These are phyloP conservation scores for Neurospora sp. DNA, from an alignment of 495 filamentous ascomycete species.

Conservation along the genomic window DNA sequence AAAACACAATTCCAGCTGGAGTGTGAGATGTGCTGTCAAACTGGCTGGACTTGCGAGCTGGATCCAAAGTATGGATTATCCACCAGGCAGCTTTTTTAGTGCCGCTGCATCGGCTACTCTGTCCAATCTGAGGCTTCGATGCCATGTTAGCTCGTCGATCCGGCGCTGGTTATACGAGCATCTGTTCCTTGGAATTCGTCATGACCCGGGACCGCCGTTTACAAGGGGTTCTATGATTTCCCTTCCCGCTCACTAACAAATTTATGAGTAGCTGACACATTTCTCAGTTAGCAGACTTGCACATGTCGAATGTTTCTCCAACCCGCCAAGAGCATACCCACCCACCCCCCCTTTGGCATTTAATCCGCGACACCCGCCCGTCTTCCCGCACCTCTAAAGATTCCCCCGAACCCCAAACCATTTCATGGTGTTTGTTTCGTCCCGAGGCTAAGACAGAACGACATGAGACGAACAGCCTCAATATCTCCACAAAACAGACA, in stretches of 20 bases:
- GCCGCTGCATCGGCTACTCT: background rate
- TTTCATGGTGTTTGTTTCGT: too few species aligned
- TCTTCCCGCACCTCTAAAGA: background rate
- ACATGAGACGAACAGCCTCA: background rate
- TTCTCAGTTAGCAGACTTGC: background rate
- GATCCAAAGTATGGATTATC: background rate
- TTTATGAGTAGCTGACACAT: background rate
- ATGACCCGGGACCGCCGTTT: background rate
- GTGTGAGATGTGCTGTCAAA: background rate
- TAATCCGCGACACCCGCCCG: background rate
- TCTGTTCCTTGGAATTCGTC: background rate
- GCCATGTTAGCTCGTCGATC: background rate
- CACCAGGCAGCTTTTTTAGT: background rate
- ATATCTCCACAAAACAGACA: background rate
- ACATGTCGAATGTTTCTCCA: background rate
- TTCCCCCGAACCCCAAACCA: background rate
- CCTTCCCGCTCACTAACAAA: background rate
- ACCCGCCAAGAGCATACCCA: background rate
- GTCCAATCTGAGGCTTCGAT: background rate
- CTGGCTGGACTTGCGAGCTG: background rate
- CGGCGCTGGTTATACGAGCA: background rate
- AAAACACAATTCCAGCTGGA: background rate
- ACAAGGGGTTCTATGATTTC: background rate
- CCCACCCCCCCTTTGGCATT: background rate
- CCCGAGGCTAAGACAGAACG: background rate